Evolutionary conservation across 257 asterid species (phyloP).

Genomic region (Galeopsis tetrahit): DNA sequence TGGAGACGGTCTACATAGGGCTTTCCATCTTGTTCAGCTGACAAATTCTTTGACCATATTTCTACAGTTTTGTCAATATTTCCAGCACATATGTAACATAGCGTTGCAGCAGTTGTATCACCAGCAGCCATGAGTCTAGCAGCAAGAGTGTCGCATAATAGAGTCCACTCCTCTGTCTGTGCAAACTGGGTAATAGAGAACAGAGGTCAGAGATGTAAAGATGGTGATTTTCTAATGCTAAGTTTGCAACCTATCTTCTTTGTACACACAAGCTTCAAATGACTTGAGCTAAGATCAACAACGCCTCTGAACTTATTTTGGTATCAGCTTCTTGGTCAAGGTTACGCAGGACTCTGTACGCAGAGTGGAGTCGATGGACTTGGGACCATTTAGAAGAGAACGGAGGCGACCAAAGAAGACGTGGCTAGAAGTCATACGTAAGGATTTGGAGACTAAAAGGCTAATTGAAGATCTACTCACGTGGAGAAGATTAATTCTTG

Average conservation of each 20-base stretch:
- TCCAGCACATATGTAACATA: slow-evolving; percentile 93
- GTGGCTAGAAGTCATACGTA: no score
- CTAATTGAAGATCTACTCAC: no score
- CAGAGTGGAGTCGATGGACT: no score
- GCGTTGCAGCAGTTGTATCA: slow-evolving; percentile 79
- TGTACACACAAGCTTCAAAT: slow-evolving; percentile 2
- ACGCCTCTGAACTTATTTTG: not conserved
- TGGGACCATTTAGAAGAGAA: no score
- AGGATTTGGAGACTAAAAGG: no score
- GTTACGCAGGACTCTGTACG: no score
- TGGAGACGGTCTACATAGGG: slow-evolving; percentile 85
- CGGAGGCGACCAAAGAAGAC: no score
- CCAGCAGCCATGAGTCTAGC: slow-evolving; percentile 88
- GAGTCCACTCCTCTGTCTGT: slow-evolving; percentile 82
- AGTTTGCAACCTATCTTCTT: slow-evolving; percentile 1
- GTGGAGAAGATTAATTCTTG: no score
- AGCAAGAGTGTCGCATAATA: slow-evolving; percentile 83
- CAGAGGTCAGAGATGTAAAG: slow-evolving; percentile 30
- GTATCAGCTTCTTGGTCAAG: not conserved
- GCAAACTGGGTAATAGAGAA: slow-evolving; percentile 69
- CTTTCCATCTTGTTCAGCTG: slow-evolving; percentile 72
- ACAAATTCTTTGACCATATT: slow-evolving; percentile 85
- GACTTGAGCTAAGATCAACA: slow-evolving; percentile 3
- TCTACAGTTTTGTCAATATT: slow-evolving; percentile 91
- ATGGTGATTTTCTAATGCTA: not conserved